Percentiles rank a stretch among this genome's conserved stretches.
These are phyloP conservation scores for Hypocreales sp. DNA, from an alignment of 2,329 filamentous ascomycete species.

Conservation along the genomic window DNA sequence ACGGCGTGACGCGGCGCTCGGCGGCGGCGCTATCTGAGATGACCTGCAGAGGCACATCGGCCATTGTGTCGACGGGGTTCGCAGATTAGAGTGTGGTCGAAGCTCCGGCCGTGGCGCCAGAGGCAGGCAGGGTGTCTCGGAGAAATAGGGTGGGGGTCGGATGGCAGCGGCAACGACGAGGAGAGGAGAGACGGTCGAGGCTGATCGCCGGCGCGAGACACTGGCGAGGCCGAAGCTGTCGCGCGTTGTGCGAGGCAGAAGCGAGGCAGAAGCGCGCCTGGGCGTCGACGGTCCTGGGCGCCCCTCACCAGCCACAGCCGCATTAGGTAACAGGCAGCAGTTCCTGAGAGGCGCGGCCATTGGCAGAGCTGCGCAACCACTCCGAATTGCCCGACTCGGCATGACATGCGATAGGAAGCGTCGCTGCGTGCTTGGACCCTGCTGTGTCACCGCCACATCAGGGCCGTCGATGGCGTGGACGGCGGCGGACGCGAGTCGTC, in stretches of 20 bases:
- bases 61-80: slow-evolving; percentile 26
- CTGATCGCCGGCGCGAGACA: background rate
- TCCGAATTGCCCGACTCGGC: background rate
- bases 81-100: slow-evolving; percentile 1
- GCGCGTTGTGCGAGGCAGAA: background rate
- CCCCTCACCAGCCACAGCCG: too few species aligned
- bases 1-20: slow-evolving; percentile 81
- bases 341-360: background rate
- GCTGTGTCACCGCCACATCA: too few species aligned
- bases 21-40: slow-evolving; percentile 63
- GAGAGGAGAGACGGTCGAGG: background rate
- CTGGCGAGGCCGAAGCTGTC: background rate
- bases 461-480: too few species aligned
- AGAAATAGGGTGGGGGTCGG: background rate
- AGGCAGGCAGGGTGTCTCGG: slow-evolving; percentile 1
- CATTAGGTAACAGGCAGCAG: background rate
- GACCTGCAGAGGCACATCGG: slow-evolving; percentile 62
- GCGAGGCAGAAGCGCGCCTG: too few species aligned
- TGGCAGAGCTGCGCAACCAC: background rate
- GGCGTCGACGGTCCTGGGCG: too few species aligned
- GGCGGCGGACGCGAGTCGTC: too few species aligned
- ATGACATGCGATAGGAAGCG: background rate
- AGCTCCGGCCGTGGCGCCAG: background rate
- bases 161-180: slow-evolving; percentile 2
- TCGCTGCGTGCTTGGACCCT: too few species aligned